Percentiles rank a stretch among this genome's conserved stretches.
phyloP scores from a whole-genome alignment of 129 eudicot species.

The Gnaphalium uliginosum region DNA sequence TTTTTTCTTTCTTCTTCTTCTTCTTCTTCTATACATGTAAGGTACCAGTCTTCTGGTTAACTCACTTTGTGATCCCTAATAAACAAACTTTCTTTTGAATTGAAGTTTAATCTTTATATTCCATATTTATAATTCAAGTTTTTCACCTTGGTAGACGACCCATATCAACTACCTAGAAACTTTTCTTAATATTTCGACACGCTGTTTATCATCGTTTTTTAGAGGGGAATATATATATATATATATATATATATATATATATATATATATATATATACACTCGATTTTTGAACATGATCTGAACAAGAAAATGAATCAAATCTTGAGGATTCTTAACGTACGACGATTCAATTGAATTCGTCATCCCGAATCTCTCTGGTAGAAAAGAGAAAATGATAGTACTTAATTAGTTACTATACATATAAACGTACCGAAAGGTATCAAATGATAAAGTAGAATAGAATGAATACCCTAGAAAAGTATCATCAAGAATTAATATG shows the following conservation, averaged over 20 bases:
- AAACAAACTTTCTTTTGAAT: not conserved
- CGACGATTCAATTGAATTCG: not conserved
- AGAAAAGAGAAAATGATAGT: not conserved
- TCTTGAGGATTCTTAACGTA: not conserved
- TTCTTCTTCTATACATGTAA: constrained; percentile 3
- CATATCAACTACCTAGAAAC: not conserved
- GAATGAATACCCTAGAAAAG: not conserved
- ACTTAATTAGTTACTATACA: not conserved
- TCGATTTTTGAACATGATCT: not conserved
- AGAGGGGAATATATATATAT: too few relatives aligned
- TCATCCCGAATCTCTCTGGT: not conserved
- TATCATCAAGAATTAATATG: not conserved
- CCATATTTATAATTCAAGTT: not conserved
- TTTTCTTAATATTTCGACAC: not conserved
- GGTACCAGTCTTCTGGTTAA: not conserved
- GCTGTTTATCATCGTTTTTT: not conserved
- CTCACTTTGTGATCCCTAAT: not conserved
- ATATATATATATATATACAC: not conserved
- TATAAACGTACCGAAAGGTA: not conserved
- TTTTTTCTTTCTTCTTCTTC: not conserved
- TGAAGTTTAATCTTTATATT: not conserved
- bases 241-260: too few relatives aligned
- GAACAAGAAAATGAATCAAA: not conserved
- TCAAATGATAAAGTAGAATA: not conserved
- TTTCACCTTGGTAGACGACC: not conserved